phyloP scores from a whole-genome alignment of 2,329 filamentous ascomycete species.

The Fusarium pininemorale region DNA sequence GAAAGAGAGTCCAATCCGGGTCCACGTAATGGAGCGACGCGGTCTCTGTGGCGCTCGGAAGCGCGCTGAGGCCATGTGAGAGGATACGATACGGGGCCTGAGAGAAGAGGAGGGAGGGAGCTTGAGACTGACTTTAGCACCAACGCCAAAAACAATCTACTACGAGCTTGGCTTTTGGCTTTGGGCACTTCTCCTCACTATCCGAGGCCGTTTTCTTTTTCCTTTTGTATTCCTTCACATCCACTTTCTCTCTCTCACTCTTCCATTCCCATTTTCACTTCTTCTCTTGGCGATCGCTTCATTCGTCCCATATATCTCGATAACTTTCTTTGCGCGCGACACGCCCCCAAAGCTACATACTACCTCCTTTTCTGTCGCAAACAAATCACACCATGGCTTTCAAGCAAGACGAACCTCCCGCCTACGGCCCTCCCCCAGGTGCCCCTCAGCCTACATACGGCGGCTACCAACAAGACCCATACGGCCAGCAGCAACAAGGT shows the following conservation, averaged over 20 bases:
- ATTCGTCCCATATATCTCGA: neutral
- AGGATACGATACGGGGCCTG: neutral
- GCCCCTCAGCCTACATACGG: conserved; percentile 57
- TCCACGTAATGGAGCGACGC: conserved; percentile 42
- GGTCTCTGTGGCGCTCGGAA: conserved; percentile 36
- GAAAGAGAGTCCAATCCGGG: conserved; percentile 21
- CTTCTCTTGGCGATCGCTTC: neutral
- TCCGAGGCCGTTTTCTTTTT: conserved; percentile 2
- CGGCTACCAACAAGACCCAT: conserved; percentile 49
- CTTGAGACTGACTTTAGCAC: conserved; percentile 34
- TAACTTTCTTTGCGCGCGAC: neutral
- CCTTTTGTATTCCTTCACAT: conserved; percentile 23
- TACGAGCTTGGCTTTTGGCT: conserved; percentile 19
- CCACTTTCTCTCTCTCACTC: neutral
- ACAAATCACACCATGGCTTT: conserved; percentile 38
- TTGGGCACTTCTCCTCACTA: conserved; percentile 15
- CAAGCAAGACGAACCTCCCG: conserved; percentile 61
- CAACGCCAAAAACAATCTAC: conserved; percentile 22
- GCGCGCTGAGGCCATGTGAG: conserved; percentile 38
- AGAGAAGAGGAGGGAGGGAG: conserved; percentile 10
- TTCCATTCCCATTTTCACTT: neutral
- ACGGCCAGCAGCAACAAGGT: conserved; percentile 34
- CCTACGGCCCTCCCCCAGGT: conserved; percentile 54
- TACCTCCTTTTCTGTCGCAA: conserved; percentile 10
- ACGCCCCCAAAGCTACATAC: neutral